These are phyloP conservation scores for Coemansia sp. DNA, from an alignment of 192 early-diverging fungal species.

Conservation along the genomic window DNA sequence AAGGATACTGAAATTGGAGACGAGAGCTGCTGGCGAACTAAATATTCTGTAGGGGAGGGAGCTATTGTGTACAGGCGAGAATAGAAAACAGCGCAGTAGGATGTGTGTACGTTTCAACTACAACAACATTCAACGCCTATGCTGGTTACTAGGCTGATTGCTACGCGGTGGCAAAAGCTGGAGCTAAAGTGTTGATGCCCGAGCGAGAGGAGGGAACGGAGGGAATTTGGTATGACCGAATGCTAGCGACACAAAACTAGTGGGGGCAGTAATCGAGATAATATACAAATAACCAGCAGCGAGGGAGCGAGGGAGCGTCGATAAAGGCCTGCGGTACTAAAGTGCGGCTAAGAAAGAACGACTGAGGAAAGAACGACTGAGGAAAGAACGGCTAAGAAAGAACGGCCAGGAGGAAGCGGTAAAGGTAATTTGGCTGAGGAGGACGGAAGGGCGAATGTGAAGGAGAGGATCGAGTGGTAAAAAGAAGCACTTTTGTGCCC, in stretches of 20 bases:
- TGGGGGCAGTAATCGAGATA: constrained; percentile 5
- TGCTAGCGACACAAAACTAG: not conserved
- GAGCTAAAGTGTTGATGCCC: not conserved
- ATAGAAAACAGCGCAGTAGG: constrained; percentile 15
- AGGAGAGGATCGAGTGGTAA: not conserved
- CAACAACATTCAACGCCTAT: constrained; percentile 4
- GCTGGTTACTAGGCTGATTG: constrained; percentile 2
- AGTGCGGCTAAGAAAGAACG: too few species aligned
- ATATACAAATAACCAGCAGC: constrained; percentile 10
- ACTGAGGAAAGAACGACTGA: too few species aligned
- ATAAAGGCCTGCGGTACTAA: not conserved
- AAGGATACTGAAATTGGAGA: not conserved
- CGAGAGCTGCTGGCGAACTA: not conserved
- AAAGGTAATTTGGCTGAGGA: too few species aligned
- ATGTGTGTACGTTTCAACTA: constrained; percentile 9
- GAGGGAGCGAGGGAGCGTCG: constrained; percentile 1
- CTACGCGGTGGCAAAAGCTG: not conserved
- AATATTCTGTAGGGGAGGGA: constrained; percentile 1
- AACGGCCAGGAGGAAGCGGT: too few species aligned
- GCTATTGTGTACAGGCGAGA: constrained; percentile 17
- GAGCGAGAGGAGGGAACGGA: not conserved
- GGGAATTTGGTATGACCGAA: constrained; percentile 5
- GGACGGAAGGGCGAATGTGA: not conserved
- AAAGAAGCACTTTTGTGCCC: not conserved
- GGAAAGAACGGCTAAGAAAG: too few species aligned